phyloP scores from a whole-genome alignment of 768 basidiomycete species.

The Phaffia australis region DNA sequence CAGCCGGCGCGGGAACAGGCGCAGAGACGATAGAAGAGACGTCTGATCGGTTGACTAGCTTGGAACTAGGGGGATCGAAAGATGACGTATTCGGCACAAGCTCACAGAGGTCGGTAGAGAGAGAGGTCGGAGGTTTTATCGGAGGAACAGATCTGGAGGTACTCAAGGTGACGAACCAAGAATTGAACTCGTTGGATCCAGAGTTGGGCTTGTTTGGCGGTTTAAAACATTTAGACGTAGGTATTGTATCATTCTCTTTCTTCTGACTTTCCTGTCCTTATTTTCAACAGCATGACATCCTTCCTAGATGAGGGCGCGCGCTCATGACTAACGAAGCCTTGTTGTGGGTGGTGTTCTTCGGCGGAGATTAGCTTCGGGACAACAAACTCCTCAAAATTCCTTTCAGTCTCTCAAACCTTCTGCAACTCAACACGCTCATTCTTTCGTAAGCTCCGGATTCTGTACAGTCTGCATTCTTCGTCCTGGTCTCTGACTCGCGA shows the following conservation, averaged over 20 bases:
- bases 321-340: background rate
- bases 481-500: background rate
- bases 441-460: constrained; percentile 11
- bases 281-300: background rate
- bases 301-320: too few relatives aligned
- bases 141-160: constrained; percentile 22
- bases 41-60: background rate
- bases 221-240: constrained; percentile 20
- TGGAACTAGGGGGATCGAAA: background rate
- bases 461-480: too few relatives aligned
- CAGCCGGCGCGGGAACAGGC: background rate
- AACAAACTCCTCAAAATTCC: constrained; percentile 14
- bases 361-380: constrained; percentile 16
- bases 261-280: background rate
- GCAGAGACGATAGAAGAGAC: background rate
- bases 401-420: constrained; percentile 13
- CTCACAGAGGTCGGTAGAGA: constrained; percentile 28
- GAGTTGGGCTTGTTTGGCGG: constrained; percentile 25
- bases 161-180: constrained; percentile 20
- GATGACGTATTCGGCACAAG: constrained; percentile 31
- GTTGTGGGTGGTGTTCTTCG: background rate
- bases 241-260: background rate
- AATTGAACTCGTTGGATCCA: constrained; percentile 13
- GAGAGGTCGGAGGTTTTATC: constrained; percentile 31
- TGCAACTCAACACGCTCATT: constrained; percentile 14